A percentile compares a stretch with the other conserved stretches of the same genome.
These are phyloP conservation scores for Pisolithus thermaeus DNA, from an alignment of 1,284 basidiomycete genomes.

Conservation along the genomic window DNA sequence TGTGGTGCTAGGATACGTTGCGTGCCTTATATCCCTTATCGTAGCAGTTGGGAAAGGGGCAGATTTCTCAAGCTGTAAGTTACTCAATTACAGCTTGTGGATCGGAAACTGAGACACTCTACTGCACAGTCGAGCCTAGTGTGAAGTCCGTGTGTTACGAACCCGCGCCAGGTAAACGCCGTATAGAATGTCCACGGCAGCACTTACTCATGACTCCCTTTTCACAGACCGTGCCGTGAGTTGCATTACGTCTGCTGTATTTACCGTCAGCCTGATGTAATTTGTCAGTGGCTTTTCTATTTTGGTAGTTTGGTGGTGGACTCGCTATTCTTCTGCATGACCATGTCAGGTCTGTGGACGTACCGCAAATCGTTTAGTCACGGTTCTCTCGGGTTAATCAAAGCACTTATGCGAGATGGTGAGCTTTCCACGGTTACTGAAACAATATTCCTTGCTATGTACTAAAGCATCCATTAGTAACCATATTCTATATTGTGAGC, in stretches of 20 bases:
- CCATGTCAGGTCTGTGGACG: background rate
- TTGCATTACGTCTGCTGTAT: background rate
- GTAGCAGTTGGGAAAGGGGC: background rate
- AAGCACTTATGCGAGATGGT: background rate
- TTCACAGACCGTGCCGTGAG: background rate
- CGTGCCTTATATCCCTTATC: background rate
- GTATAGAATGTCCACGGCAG: too few relatives aligned
- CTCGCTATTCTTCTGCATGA: constrained; percentile 1
- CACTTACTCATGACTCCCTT: too few relatives aligned
- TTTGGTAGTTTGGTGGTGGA: constrained; percentile 3
- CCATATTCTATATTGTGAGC: background rate
- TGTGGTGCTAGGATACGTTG: background rate
- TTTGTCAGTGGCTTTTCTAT: background rate
- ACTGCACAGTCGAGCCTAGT: background rate
- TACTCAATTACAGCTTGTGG: background rate
- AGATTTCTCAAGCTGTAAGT: background rate
- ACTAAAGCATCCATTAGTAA: background rate
- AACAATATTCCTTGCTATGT: background rate
- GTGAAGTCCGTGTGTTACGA: background rate
- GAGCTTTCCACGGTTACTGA: background rate
- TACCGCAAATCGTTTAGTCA: background rate
- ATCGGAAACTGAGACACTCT: background rate
- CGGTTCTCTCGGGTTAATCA: background rate
- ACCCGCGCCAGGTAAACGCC: background rate
- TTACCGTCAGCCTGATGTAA: background rate